Conservation (phyloP, 2,329 filamentous ascomycete genomes). For the Gnomoniopsis sp. region DNA sequence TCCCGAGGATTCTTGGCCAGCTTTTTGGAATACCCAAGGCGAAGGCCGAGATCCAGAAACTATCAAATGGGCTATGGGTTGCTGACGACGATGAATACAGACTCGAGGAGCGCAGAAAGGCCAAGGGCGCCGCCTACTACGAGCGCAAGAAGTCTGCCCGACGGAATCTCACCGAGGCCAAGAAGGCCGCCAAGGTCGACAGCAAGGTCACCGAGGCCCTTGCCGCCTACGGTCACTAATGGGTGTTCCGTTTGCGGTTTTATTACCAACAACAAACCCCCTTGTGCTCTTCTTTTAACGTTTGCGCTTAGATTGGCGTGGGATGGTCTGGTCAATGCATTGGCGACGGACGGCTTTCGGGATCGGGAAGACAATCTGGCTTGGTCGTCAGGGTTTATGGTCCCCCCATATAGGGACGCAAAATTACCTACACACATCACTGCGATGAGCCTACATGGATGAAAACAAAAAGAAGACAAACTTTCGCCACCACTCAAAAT, state of each 20-base stretch:
- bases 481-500: background rate
- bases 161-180: conserved; percentile 86
- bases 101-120: conserved; percentile 99
- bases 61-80: background rate
- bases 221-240: conserved; percentile 87
- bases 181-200: conserved; percentile 87
- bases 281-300: conserved; percentile 18
- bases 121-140: conserved; percentile 99
- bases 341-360: conserved; percentile 17
- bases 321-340: conserved; percentile 20
- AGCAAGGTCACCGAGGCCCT: conserved; percentile 85
- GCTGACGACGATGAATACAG: conserved; percentile 45
- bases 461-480: conserved; percentile 7
- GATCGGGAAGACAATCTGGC: conserved; percentile 15
- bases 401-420: conserved; percentile 14
- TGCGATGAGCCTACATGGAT: conserved; percentile 17
- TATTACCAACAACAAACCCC: conserved; percentile 13
- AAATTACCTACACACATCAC: conserved; percentile 12
- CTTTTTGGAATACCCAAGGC: background rate
- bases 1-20: background rate
- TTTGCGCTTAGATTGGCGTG: conserved; percentile 21
- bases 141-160: conserved; percentile 98
- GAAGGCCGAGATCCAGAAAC: too few relatives aligned
- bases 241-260: conserved; percentile 14
- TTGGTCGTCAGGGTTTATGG: conserved; percentile 16